These are phyloP conservation scores for Periconia sp. DNA, from an alignment of 2,329 filamentous ascomycete species.

Conservation along the genomic window DNA sequence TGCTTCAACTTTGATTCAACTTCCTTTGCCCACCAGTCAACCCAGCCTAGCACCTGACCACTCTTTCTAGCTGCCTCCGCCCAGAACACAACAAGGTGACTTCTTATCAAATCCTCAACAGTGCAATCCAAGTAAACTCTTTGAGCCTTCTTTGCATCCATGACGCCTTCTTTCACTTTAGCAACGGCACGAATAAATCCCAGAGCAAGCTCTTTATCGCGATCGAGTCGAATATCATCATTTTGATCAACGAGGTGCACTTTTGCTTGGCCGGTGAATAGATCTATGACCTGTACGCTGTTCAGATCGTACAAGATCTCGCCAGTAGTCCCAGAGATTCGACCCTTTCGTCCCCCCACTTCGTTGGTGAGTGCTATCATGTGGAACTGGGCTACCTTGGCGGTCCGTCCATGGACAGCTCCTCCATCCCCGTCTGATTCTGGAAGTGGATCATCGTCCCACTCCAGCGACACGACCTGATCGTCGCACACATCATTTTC, in stretches of 20 bases:
- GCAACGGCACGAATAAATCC: constrained; percentile 59
- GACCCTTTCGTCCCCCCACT: constrained; percentile 80
- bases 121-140: background rate
- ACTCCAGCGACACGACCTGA: constrained; percentile 82
- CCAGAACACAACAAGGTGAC: background rate
- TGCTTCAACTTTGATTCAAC: background rate
- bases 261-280: constrained; percentile 59
- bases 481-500: constrained; percentile 95
- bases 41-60: background rate
- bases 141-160: background rate
- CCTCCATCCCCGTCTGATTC: constrained; percentile 8
- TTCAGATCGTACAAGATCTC: constrained; percentile 84
- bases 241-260: constrained; percentile 62
- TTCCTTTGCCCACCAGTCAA: background rate
- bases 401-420: background rate
- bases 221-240: constrained; percentile 70
- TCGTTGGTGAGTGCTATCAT: constrained; percentile 90
- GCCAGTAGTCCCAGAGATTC: constrained; percentile 82
- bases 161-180: background rate
- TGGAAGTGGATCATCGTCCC: constrained; percentile 68
- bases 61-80: background rate
- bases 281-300: constrained; percentile 75
- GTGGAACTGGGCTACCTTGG: constrained; percentile 83
- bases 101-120: background rate
- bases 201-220: constrained; percentile 75